These are phyloP conservation scores for Hibiscus mutabilis DNA, from an alignment of 345 rosid species.

Conservation along the genomic window DNA sequence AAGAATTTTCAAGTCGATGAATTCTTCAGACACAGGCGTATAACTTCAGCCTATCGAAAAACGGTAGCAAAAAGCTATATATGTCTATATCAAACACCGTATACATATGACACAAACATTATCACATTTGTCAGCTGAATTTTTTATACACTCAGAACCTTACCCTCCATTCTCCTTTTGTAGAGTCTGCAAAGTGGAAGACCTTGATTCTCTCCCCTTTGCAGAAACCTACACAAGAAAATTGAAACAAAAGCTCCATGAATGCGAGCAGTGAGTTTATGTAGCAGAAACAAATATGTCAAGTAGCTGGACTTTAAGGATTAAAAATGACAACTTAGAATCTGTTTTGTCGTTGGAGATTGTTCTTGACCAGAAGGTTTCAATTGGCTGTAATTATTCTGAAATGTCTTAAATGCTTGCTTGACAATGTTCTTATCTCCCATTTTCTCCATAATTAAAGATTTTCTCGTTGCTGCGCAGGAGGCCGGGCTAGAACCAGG, in stretches of 20 bases:
- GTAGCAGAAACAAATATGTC: neutral
- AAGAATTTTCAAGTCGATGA: too few species aligned
- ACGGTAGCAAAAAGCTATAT: neutral
- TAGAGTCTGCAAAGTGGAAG: constrained; percentile 29
- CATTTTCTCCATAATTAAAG: constrained; percentile 84
- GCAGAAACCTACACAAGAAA: constrained; percentile 30
- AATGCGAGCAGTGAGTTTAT: neutral
- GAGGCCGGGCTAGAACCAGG: constrained; percentile 33
- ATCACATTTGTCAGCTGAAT: constrained; percentile 11
- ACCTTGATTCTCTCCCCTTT: constrained; percentile 29
- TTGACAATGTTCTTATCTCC: constrained; percentile 82
- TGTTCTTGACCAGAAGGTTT: constrained; percentile 35
- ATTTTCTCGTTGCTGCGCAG: constrained; percentile 33
- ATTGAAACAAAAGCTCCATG: constrained; percentile 2
- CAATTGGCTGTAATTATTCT: constrained; percentile 44
- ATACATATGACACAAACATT: constrained; percentile 4
- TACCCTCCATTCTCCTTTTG: constrained; percentile 64
- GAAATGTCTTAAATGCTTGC: constrained; percentile 81
- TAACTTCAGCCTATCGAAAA: too few species aligned
- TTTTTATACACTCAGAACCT: constrained; percentile 10
- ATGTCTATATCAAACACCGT: neutral
- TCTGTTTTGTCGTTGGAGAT: too few species aligned
- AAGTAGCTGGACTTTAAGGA: neutral
- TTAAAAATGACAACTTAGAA: too few species aligned
- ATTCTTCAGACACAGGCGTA: too few species aligned